These are phyloP conservation scores for Erodium trifolium DNA, from an alignment of 441 rosid genomes.

Conservation along the genomic window DNA sequence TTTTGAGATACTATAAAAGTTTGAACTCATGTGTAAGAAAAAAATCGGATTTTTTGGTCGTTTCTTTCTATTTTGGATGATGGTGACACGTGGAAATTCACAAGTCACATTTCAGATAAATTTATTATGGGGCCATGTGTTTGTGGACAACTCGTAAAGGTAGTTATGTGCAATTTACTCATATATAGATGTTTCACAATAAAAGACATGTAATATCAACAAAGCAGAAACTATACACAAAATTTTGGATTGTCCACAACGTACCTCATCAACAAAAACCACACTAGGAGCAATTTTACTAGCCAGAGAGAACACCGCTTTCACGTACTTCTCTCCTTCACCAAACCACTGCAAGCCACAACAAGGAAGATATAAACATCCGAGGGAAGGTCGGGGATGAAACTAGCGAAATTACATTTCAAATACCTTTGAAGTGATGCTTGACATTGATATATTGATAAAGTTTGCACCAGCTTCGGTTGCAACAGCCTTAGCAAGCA, in stretches of 20 bases:
- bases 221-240: too few relatives aligned
- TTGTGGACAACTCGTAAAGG: too few relatives aligned
- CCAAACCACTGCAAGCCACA: constrained; percentile 91
- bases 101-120: too few relatives aligned
- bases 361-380: not conserved
- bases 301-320: constrained; percentile 96
- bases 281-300: constrained; percentile 98
- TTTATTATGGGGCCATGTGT: too few relatives aligned
- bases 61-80: too few relatives aligned
- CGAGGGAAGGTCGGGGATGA: too few relatives aligned
- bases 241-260: constrained; percentile 9
- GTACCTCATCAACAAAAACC: constrained; percentile 94
- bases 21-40: too few relatives aligned
- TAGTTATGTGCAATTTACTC: too few relatives aligned
- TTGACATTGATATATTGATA: constrained; percentile 98
- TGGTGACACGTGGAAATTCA: too few relatives aligned
- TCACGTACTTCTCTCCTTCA: constrained; percentile 97
- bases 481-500: constrained; percentile 99
- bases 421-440: constrained; percentile 91
- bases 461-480: constrained; percentile 99
- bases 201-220: not conserved
- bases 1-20: too few relatives aligned
- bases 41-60: too few relatives aligned
- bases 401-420: not conserved
- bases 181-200: not conserved